phyloP scores from a whole-genome alignment of 768 basidiomycete species.

The Gloeophyllum trabeum region DNA sequence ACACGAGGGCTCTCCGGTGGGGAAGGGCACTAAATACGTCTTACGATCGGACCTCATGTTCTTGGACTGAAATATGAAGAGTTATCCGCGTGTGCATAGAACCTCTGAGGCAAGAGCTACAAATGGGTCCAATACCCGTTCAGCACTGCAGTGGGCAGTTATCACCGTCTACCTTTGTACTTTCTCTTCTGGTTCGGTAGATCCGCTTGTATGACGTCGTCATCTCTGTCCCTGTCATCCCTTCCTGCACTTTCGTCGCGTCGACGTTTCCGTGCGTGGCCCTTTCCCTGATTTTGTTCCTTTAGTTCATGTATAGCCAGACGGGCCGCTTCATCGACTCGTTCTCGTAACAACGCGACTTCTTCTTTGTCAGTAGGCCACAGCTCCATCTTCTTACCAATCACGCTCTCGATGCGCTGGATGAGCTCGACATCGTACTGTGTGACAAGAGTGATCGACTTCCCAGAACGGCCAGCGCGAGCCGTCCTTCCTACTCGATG shows the following conservation, averaged over 20 bases:
- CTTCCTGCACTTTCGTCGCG: constrained; percentile 34
- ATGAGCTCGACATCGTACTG: constrained; percentile 97
- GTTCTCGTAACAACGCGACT: constrained; percentile 74
- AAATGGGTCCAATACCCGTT: too few species aligned
- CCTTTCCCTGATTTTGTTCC: constrained; percentile 50
- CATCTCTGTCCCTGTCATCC: constrained; percentile 84
- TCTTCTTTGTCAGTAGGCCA: constrained; percentile 87
- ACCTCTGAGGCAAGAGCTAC: too few species aligned
- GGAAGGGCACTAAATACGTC: constrained; percentile 58
- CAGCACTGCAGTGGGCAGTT: constrained; percentile 3
- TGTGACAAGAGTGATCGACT: constrained; percentile 93
- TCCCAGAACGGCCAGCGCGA: constrained; percentile 93
- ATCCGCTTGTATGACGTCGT: constrained; percentile 86
- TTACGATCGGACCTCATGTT: constrained; percentile 69
- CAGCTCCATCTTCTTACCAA: constrained; percentile 84
- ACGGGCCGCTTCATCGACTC: constrained; percentile 77
- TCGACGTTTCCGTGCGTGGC: constrained; percentile 35
- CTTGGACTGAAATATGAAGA: constrained; percentile 19
- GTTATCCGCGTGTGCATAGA: too few species aligned
- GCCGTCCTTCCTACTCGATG: constrained; percentile 97
- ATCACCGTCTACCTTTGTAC: constrained; percentile 30
- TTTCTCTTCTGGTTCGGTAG: constrained; percentile 56
- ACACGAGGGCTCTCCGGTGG: constrained; percentile 59
- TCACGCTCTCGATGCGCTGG: constrained; percentile 88
- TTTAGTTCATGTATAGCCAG: constrained; percentile 74